Percentiles rank a stretch among this genome's conserved stretches.
These are phyloP conservation scores for Ceratocystis ficicola DNA, from an alignment of 2,329 filamentous ascomycete genomes.

Conservation along the genomic window DNA sequence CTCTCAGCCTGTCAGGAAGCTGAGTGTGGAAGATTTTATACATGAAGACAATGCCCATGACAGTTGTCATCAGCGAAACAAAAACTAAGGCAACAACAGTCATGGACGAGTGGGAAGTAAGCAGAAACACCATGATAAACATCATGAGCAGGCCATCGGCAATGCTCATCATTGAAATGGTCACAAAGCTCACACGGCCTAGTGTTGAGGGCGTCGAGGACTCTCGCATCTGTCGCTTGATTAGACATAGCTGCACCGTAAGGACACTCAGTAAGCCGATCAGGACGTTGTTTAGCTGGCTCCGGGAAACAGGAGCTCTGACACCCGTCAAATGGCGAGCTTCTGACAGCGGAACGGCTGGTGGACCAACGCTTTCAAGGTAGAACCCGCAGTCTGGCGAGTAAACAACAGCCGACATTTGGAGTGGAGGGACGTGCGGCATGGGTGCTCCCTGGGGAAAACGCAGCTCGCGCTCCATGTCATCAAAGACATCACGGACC, in stretches of 20 bases:
- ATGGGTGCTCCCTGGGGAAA: slow-evolving; percentile 49
- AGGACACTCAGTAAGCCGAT: slow-evolving; percentile 45
- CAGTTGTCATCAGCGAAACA: slow-evolving; percentile 43
- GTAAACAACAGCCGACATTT: slow-evolving; percentile 52
- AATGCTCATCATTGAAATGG: slow-evolving; percentile 43
- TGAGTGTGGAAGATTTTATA: slow-evolving; percentile 50
- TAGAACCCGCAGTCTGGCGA: slow-evolving; percentile 59
- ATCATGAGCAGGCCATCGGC: slow-evolving; percentile 38
- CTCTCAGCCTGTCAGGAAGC: slow-evolving; percentile 41
- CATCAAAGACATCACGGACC: slow-evolving; percentile 28
- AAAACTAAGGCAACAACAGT: slow-evolving; percentile 44
- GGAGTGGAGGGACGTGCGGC: slow-evolving; percentile 41
- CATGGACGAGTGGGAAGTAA: slow-evolving; percentile 32
- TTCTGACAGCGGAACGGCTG: slow-evolving; percentile 39
- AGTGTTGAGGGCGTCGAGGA: slow-evolving; percentile 56
- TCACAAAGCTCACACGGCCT: slow-evolving; percentile 53
- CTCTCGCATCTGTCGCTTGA: slow-evolving; percentile 54
- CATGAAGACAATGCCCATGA: slow-evolving; percentile 46
- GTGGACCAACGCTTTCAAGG: slow-evolving; percentile 52
- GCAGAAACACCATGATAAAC: slow-evolving; percentile 24
- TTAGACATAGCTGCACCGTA: slow-evolving; percentile 47
- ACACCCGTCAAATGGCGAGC: slow-evolving; percentile 46
- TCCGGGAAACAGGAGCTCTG: slow-evolving; percentile 48
- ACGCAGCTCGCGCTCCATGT: slow-evolving; percentile 51
- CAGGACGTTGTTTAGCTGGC: slow-evolving; percentile 47